A percentile compares a stretch with the other conserved stretches of the same genome.
phyloP scores from a whole-genome alignment of 192 early-diverging fungal species.

The Phycomyces nitens region DNA sequence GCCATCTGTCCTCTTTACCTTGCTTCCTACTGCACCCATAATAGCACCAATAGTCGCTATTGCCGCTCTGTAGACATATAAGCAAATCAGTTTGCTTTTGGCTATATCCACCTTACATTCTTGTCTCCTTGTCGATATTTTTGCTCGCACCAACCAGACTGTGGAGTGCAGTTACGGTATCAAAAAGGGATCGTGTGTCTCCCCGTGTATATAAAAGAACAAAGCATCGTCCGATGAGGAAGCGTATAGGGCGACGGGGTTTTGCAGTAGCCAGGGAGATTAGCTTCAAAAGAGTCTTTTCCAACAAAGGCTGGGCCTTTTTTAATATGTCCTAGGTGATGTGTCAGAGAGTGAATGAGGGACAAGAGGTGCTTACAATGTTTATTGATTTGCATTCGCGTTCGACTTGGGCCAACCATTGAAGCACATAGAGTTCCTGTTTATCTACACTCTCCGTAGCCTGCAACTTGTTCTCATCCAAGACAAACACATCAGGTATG shows the following conservation, averaged over 20 bases:
- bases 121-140: conserved; percentile 59
- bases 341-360: neutral
- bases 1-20: conserved; percentile 37
- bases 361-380: conserved; percentile 37
- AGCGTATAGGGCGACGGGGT: conserved; percentile 63
- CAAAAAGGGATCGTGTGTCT: conserved; percentile 74
- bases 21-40: conserved; percentile 71
- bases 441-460: conserved; percentile 48
- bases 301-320: conserved; percentile 64
- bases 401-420: conserved; percentile 87
- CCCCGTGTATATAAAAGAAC: conserved; percentile 68
- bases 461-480: conserved; percentile 48
- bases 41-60: conserved; percentile 74
- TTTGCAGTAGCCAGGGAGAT: conserved; percentile 60
- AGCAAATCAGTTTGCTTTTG: neutral
- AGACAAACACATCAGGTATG: conserved; percentile 44
- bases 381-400: conserved; percentile 56
- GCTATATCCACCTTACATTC: conserved; percentile 51
- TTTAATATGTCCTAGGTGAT: conserved; percentile 53
- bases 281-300: conserved; percentile 67
- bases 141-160: conserved; percentile 50
- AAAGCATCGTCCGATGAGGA: conserved; percentile 69
- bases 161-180: conserved; percentile 67
- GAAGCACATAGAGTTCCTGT: conserved; percentile 82
- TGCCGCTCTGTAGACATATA: conserved; percentile 51